These are phyloP conservation scores for Penstemon eatonii DNA, from an alignment of 257 asterid genomes.

Conservation along the genomic window DNA sequence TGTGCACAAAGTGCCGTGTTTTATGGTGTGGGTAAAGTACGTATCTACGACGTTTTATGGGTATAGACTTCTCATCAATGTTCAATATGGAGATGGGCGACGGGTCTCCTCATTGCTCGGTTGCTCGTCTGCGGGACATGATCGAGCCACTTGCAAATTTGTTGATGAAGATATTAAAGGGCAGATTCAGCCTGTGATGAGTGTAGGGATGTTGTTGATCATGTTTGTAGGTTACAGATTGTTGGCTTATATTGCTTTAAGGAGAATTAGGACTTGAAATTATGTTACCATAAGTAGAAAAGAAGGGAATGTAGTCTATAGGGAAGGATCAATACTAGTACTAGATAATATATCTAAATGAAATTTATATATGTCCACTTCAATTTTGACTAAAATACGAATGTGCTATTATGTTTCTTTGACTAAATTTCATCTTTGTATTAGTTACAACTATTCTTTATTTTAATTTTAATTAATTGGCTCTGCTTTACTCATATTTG, in stretches of 20 bases:
- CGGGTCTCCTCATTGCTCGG: slow-evolving; percentile 51
- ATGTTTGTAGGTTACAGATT: slow-evolving; percentile 87
- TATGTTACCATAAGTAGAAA: too few relatives aligned
- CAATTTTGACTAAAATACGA: too few relatives aligned
- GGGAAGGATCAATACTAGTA: too few relatives aligned
- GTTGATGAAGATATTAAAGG: slow-evolving; percentile 60
- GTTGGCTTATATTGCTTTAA: slow-evolving; percentile 70
- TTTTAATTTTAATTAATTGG: too few relatives aligned
- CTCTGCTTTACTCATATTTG: too few relatives aligned
- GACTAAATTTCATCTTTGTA: too few relatives aligned
- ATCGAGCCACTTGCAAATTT: slow-evolving; percentile 53
- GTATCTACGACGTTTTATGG: slow-evolving; percentile 68
- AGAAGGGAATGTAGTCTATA: too few relatives aligned
- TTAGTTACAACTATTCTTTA: too few relatives aligned
- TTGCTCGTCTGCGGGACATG: slow-evolving; percentile 45
- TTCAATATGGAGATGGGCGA: slow-evolving; percentile 72
- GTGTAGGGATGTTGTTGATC: slow-evolving; percentile 53
- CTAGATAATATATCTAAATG: too few relatives aligned
- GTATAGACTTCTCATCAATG: slow-evolving; percentile 63
- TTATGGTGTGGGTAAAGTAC: slow-evolving; percentile 79
- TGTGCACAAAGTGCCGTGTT: slow-evolving; percentile 72
- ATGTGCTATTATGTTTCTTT: too few relatives aligned
- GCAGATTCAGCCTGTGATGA: slow-evolving; percentile 65
- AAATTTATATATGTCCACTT: too few relatives aligned
- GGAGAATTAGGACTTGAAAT: slow-evolving; percentile 48